phyloP scores from a whole-genome alignment of 1,284 basidiomycete species.

The Naganishia sp. region DNA sequence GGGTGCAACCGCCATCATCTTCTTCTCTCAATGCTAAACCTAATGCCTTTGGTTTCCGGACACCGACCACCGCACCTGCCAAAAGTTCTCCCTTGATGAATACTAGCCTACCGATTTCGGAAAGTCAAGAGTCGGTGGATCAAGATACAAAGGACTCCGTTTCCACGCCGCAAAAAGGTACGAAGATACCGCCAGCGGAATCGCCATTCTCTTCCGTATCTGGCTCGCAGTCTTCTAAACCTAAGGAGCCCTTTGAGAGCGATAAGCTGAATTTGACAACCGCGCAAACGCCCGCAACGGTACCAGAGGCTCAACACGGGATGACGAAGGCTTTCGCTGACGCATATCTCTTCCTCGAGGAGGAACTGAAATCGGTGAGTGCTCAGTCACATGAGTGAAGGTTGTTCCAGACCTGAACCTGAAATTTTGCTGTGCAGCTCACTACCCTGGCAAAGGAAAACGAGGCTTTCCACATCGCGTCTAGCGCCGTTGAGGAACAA shows the following conservation, averaged over 20 bases:
- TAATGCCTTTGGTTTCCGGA: slow-evolving; percentile 23
- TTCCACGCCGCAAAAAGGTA: neutral
- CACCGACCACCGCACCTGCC: slow-evolving; percentile 11
- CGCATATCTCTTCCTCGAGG: slow-evolving; percentile 19
- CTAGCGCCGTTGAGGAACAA: slow-evolving; percentile 19
- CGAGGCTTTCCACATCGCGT: slow-evolving; percentile 23
- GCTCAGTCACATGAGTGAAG: neutral
- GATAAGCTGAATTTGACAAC: neutral
- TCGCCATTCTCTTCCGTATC: neutral
- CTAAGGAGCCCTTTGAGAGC: neutral
- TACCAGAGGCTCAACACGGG: neutral
- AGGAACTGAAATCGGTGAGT: slow-evolving; percentile 28
- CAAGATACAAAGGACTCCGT: neutral
- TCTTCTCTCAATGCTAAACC: slow-evolving; percentile 13
- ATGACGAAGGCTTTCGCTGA: slow-evolving; percentile 16
- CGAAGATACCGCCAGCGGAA: neutral
- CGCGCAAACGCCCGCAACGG: neutral
- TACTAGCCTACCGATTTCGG: neutral
- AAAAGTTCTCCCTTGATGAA: slow-evolving; percentile 21
- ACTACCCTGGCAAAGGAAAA: slow-evolving; percentile 28
- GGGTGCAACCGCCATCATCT: slow-evolving; percentile 18
- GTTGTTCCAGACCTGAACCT: neutral
- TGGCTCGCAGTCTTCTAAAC: neutral
- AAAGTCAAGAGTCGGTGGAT: slow-evolving; percentile 2
- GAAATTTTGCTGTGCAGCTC: slow-evolving; percentile 5